phyloP scores from a whole-genome alignment of 2,329 filamentous ascomycete species.

The Lachnellula occidentalis region DNA sequence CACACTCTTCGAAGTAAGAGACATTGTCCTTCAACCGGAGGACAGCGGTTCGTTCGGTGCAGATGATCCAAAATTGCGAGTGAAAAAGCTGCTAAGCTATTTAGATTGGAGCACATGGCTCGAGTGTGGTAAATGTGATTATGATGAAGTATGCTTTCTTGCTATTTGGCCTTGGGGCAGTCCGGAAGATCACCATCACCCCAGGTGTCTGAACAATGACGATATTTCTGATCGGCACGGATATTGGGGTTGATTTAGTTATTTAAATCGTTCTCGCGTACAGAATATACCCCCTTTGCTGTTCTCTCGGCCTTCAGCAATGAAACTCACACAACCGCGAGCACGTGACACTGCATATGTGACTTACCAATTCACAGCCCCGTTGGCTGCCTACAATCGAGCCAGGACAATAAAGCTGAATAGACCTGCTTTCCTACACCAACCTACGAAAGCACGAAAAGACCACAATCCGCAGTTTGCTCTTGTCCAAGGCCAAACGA shows the following conservation, averaged over 20 bases:
- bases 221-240: slow-evolving; percentile 4
- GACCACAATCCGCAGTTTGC: background rate
- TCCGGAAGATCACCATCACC: slow-evolving; percentile 47
- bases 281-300: background rate
- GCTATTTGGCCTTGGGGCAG: slow-evolving; percentile 59
- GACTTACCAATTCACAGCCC: too few relatives aligned
- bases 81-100: slow-evolving; percentile 39
- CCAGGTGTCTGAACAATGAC: slow-evolving; percentile 36
- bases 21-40: slow-evolving; percentile 6
- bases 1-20: slow-evolving; percentile 22
- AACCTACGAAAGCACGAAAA: background rate
- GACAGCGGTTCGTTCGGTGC: background rate
- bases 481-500: background rate
- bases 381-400: too few relatives aligned
- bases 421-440: background rate
- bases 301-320: background rate
- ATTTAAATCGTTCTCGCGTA: too few relatives aligned
- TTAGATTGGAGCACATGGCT: slow-evolving; percentile 58
- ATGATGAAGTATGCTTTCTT: slow-evolving; percentile 53
- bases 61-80: background rate
- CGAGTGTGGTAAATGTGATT: slow-evolving; percentile 46
- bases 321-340: background rate
- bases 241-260: slow-evolving; percentile 8
- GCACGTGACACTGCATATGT: too few relatives aligned
- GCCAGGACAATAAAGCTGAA: too few relatives aligned